Evolutionary conservation across 208 protist species (phyloP), one percentile per base, ranked within the genome.

Genomic region (Angomonas desouzai): DNA sequence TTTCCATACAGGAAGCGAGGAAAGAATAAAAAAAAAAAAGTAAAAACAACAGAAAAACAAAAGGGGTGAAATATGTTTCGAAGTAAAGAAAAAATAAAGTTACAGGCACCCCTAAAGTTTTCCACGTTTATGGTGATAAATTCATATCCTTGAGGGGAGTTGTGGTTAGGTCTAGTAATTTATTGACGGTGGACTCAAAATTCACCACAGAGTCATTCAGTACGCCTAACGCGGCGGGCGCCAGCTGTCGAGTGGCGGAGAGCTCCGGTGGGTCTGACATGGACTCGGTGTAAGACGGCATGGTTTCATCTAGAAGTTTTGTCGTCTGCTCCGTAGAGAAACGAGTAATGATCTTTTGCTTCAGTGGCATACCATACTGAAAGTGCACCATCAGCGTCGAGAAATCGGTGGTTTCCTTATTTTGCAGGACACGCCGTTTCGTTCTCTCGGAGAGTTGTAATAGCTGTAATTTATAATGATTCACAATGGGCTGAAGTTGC

Each of bases 391-490:
- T 49, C 10, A 74, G 55, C 33, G 68, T 68, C n/a, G 70, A 53
- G 0, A 62, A 30, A 13, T 25, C 62, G 33, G 75, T 77, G 16
- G 78, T 68, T 65, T 87, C 72, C 23, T 72, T 47, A 38, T 72
- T 81, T 38, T 64, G 62, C 16, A 92, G 49, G 1, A 72, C 25
- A 0, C 72, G 61, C 20, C 85, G 85, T 0, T 27, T 45, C 32
- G 74, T 76, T 1, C 79, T 69, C 63, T 92, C 82, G 20, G 74
- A 55, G 11, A 85, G 62, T 0, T 89, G 27, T 0, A 92, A 60
- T 0, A 85, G 59, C 23, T 87, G 85, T 1, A 72, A 25, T 7
- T 59, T 58, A 57, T 92, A 92, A 62, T 92, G 82, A 7, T 66
- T 9, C 4, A 68, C 48, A 9, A 89, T 33, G 2, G 79, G 79